A percentile compares a stretch with the other conserved stretches of the same genome.
These are phyloP conservation scores for Mycena epipterygia DNA, from an alignment of 768 basidiomycete genomes.

Conservation along the genomic window DNA sequence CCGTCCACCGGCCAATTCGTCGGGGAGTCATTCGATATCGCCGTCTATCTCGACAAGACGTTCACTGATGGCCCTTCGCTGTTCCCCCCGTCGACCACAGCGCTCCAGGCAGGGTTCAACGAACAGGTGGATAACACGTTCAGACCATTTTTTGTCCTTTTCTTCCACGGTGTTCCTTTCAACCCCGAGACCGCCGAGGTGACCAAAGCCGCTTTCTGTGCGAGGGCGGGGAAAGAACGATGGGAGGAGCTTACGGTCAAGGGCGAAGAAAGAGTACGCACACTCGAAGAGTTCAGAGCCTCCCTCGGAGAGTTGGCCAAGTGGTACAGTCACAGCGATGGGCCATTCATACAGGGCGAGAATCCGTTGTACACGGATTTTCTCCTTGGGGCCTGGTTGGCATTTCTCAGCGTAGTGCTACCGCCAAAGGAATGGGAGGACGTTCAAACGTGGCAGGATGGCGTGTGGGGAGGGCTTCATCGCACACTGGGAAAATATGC, in stretches of 20 bases:
- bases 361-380: neutral
- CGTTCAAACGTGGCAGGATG: neutral
- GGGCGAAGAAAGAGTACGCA: neutral
- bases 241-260: no score
- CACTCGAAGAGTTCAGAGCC: neutral
- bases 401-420: neutral
- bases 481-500: neutral
- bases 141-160: no score
- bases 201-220: no score
- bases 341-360: neutral
- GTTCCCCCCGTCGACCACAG: constrained; percentile 34
- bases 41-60: constrained; percentile 54
- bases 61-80: constrained; percentile 44
- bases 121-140: constrained; percentile 19
- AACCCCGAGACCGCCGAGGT: no score
- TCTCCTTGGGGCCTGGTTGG: neutral
- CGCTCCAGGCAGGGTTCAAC: constrained; percentile 22
- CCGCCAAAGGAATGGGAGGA: neutral
- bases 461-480: neutral
- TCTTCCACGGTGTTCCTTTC: no score
- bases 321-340: neutral
- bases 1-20: constrained; percentile 50
- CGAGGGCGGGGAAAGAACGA: constrained; percentile 2
- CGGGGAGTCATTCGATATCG: constrained; percentile 52
- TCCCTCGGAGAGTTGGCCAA: constrained; percentile 5